Evolutionary conservation across 495 filamentous ascomycete genomes (phyloP).

Genomic region (Podospora comata): DNA sequence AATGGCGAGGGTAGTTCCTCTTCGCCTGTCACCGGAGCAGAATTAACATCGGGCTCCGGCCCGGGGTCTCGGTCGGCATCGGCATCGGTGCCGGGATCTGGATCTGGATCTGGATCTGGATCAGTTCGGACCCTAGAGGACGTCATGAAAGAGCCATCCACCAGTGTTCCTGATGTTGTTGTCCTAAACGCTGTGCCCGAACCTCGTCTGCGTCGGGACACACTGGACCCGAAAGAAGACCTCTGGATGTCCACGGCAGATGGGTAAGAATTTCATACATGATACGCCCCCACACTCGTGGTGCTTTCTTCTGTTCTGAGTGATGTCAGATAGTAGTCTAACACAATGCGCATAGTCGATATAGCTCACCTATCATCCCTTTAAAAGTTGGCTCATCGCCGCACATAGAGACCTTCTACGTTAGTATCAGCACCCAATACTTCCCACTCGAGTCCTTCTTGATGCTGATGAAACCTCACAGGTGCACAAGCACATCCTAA

Average conservation of each 20-base stretch:
- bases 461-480: conserved; percentile 11
- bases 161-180: conserved; percentile 37
- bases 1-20: conserved; percentile 10
- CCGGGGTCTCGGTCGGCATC: conserved; percentile 1
- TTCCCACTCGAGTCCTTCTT: not conserved
- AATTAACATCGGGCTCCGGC: not conserved
- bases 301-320: not conserved
- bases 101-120: conserved; percentile 9
- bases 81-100: conserved; percentile 1
- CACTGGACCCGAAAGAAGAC: conserved; percentile 43
- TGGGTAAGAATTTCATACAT: conserved; percentile 39
- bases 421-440: conserved; percentile 20
- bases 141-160: conserved; percentile 42
- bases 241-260: conserved; percentile 45
- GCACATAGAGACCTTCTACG: conserved; percentile 40
- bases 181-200: conserved; percentile 34
- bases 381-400: conserved; percentile 38
- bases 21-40: not conserved
- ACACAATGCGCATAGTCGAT: conserved; percentile 31
- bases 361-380: conserved; percentile 42
- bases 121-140: conserved; percentile 37
- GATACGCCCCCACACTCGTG: not conserved
- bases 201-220: conserved; percentile 21
- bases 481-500: conserved; percentile 43
- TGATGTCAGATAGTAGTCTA: conserved; percentile 5